Conservation (phyloP, 2,329 filamentous ascomycete species). For the Tolypocladium paradoxum region DNA sequence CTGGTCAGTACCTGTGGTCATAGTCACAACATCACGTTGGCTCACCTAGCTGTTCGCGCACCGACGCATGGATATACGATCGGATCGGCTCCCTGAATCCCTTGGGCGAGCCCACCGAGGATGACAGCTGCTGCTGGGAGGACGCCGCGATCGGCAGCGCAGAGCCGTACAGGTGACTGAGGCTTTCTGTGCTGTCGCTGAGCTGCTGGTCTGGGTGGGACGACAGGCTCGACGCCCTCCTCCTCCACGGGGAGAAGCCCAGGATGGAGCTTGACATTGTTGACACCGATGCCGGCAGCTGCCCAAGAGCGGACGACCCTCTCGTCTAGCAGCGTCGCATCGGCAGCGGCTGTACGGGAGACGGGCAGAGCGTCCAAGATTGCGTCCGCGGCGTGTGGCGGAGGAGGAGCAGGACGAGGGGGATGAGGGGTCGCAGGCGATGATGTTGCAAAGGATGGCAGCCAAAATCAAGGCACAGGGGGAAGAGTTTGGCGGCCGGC, state of each 20-base stretch:
- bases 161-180: slow-evolving; percentile 11
- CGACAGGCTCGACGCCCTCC: slow-evolving; percentile 27
- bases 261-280: slow-evolving; percentile 36
- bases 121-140: slow-evolving; percentile 22
- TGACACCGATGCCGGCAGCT: slow-evolving; percentile 2
- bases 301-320: slow-evolving; percentile 1
- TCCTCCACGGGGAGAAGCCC: slow-evolving; percentile 38
- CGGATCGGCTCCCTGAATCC: slow-evolving; percentile 54
- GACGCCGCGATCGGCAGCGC: slow-evolving; percentile 7
- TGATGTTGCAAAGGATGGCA: background rate
- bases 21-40: background rate
- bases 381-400: background rate
- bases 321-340: slow-evolving; percentile 1
- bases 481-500: background rate
- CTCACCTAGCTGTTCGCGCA: slow-evolving; percentile 48
- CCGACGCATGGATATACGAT: slow-evolving; percentile 59
- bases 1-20: background rate
- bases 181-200: slow-evolving; percentile 15
- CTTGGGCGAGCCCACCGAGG: slow-evolving; percentile 23
- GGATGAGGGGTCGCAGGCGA: background rate
- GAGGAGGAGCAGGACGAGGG: background rate
- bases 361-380: background rate
- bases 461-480: background rate
- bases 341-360: background rate
- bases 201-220: slow-evolving; percentile 16